A percentile compares a stretch with the other conserved stretches of the same genome.
phyloP scores from a whole-genome alignment of 495 filamentous ascomycete species.

The Penicillium herquei region DNA sequence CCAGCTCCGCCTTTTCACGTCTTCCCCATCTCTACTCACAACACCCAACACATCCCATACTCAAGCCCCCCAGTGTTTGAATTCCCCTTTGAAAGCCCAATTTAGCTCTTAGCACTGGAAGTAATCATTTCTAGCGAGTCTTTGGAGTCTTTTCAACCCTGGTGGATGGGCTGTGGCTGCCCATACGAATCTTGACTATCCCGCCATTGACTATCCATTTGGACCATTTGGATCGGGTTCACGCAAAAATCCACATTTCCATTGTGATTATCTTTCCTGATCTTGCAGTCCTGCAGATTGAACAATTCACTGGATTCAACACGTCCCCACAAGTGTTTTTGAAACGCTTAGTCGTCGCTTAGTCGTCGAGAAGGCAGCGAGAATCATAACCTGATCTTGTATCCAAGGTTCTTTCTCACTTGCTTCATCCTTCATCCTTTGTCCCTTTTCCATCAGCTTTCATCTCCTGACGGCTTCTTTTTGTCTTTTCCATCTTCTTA shows the following conservation, averaged over 20 bases:
- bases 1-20: constrained; percentile 16
- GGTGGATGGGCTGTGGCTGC: neutral
- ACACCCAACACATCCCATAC: neutral
- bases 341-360: neutral
- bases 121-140: neutral
- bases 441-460: neutral
- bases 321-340: too few species aligned
- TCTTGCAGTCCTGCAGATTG: too few species aligned
- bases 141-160: neutral
- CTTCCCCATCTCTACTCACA: constrained; percentile 6
- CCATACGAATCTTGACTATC: too few species aligned
- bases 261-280: too few species aligned
- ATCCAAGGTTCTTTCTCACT: too few species aligned
- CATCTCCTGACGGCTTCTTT: neutral
- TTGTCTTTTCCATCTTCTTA: constrained; percentile 6
- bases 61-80: neutral
- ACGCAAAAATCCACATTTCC: too few species aligned
- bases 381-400: too few species aligned
- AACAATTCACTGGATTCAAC: too few species aligned
- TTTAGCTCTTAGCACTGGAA: neutral
- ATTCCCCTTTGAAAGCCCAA: neutral
- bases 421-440: too few species aligned
- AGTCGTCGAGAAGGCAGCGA: neutral
- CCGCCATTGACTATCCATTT: too few species aligned
- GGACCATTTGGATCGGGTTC: too few species aligned